Base-by-base conservation (phyloP, 2,329 filamentous ascomycete genomes). In the Paraphaeosphaeria sporulosa region DNA sequence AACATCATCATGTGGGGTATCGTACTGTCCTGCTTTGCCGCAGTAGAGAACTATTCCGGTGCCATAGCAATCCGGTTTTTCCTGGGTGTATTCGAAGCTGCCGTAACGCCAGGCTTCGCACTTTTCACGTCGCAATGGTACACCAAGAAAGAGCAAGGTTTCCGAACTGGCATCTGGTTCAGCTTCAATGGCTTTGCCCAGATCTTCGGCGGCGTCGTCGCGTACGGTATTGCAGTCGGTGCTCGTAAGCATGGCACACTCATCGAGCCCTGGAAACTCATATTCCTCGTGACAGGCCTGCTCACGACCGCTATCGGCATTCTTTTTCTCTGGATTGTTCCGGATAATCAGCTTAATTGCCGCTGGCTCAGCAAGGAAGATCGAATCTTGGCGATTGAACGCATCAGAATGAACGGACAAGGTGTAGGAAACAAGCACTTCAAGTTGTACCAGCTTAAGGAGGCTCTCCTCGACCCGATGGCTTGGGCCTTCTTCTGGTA, bases 121-220 rank as follows among this genome's bases (percentile, higher is more conserved):
- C 80, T 92, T 1, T 83, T 92, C 65, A 91, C 89, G 1, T 86
- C 82, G 3, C 87, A 90, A 76, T 92, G 89, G 89, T 92, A 91
- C 67, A 91, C 90, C 0, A 88, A 88, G 72, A 81, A 82, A 56
- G 89, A 92, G 71, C 89, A 91, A 77, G 87, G 86, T 1, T 79
- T 82, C 0, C 80, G 89, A 9, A 86, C 85, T 1, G 85, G 84
- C 4, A 85, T 90, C 57, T 92, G 89, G 89, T 91, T 90, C 76
- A 84, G 80, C 52, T 90, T 89, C 79, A 89, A 89, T 62, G 87
- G 87, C 2, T 84, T 84, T 55, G 87, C 85, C 0, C 87, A 78
- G 72, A 87, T 90, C 17, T 80, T 90, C 38, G 88, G 88, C 8
- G 88, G 87, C 1, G 64, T 87, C 1, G 76, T 90, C 0, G 86